These are phyloP conservation scores for Exophiala sp. DNA, from an alignment of 2,329 filamentous ascomycete species.

Conservation along the genomic window DNA sequence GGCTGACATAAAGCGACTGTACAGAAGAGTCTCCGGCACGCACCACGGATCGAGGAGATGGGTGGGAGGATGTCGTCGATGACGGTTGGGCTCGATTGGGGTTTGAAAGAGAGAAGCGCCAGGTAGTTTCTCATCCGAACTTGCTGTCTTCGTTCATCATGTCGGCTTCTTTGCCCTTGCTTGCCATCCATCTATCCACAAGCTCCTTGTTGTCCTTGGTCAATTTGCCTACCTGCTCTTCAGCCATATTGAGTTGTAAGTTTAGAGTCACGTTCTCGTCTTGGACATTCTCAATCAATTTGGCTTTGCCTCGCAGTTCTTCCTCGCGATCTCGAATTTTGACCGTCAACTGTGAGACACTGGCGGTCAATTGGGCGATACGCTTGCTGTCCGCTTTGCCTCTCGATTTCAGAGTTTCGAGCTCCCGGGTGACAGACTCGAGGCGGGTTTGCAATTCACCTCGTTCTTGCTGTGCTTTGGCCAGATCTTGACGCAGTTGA, in stretches of 20 bases:
- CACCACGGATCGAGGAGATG: too few relatives aligned
- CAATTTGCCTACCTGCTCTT: constrained; percentile 69
- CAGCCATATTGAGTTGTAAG: constrained; percentile 81
- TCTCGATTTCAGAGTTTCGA: constrained; percentile 60
- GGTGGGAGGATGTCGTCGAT: too few relatives aligned
- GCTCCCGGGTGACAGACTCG: constrained; percentile 59
- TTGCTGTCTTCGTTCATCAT: constrained; percentile 68
- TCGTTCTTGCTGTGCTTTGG: constrained; percentile 72
- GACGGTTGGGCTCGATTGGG: too few relatives aligned
- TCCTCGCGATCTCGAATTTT: constrained; percentile 78
- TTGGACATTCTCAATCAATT: constrained; percentile 82
- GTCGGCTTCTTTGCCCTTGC: constrained; percentile 81
- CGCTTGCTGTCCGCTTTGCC: constrained; percentile 58
- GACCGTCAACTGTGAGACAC: constrained; percentile 60
- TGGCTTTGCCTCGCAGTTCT: constrained; percentile 78
- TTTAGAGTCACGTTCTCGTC: constrained; percentile 88
- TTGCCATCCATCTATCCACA: constrained; percentile 85
- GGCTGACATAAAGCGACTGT: too few relatives aligned
- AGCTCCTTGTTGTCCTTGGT: constrained; percentile 83
- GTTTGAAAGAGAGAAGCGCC: too few relatives aligned
- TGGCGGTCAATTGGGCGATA: constrained; percentile 60
- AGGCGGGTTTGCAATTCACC: constrained; percentile 64
- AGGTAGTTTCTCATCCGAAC: constrained; percentile 17
- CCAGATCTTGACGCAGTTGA: constrained; percentile 63
- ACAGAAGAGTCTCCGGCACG: too few relatives aligned